phyloP scores from a whole-genome alignment of 345 rosid species.

The Boechera retrofracta region DNA sequence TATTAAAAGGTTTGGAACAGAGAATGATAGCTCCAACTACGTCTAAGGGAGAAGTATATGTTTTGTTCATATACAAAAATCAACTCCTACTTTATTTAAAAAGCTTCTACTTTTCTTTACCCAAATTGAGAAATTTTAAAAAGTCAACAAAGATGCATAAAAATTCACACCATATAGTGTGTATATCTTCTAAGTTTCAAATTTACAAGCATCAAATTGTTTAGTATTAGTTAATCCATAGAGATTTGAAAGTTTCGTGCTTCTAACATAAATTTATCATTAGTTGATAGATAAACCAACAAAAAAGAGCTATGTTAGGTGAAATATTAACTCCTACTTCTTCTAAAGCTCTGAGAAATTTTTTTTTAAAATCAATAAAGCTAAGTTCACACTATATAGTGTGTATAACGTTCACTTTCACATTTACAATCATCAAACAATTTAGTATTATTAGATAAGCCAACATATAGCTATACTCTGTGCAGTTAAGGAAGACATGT shows the following conservation, averaged over 20 bases:
- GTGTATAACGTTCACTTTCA: not conserved
- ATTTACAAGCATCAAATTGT: not conserved
- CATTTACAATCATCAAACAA: slow-evolving; percentile 6
- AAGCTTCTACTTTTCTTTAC: not conserved
- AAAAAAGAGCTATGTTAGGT: not conserved
- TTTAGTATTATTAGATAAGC: not conserved
- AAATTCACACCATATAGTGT: slow-evolving; percentile 20
- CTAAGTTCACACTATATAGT: slow-evolving; percentile 17
- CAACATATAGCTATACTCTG: not conserved
- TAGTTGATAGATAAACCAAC: not conserved
- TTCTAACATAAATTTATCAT: not conserved
- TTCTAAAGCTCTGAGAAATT: not conserved
- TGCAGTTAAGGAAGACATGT: slow-evolving; percentile 7
- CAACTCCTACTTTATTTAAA: slow-evolving; percentile 11
- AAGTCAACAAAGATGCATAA: not conserved
- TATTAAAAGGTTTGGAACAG: not conserved
- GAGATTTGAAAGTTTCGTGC: not conserved
- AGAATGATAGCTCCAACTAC: not conserved
- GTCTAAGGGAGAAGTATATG: not conserved
- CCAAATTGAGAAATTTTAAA: not conserved
- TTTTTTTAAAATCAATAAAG: not conserved
- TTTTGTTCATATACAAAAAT: slow-evolving; percentile 34
- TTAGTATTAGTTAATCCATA: not conserved
- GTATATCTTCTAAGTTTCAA: not conserved
- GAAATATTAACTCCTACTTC: not conserved